A percentile compares a stretch with the other conserved stretches of the same genome.
Conservation (phyloP, 768 basidiomycete genomes). For the Lentinula boryana region DNA sequence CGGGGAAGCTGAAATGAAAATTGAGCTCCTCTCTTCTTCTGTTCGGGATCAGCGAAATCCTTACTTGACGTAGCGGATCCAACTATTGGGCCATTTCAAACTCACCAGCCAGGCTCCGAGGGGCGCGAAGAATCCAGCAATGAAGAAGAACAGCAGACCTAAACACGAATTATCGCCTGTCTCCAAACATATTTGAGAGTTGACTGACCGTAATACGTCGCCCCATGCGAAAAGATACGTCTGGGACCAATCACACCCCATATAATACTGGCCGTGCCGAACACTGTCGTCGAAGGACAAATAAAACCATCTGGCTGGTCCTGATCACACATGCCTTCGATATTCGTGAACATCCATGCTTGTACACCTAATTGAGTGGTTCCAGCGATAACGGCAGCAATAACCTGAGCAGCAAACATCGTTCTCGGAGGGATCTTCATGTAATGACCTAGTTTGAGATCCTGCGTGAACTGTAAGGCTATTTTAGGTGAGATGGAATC, state of each 20-base stretch:
- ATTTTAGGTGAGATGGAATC: not conserved
- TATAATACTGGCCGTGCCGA: slow-evolving; percentile 74
- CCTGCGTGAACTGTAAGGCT: slow-evolving; percentile 44
- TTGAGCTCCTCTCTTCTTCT: not conserved
- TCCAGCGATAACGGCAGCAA: slow-evolving; percentile 63
- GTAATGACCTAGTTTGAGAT: slow-evolving; percentile 78
- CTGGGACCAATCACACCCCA: slow-evolving; percentile 81
- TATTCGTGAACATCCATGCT: slow-evolving; percentile 59
- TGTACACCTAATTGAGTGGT: slow-evolving; percentile 75
- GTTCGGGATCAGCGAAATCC: slow-evolving; percentile 13
- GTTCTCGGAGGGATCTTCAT: slow-evolving; percentile 70
- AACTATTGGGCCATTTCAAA: slow-evolving; percentile 57
- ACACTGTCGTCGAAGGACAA: slow-evolving; percentile 65
- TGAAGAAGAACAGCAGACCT: slow-evolving; percentile 72
- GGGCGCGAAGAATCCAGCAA: slow-evolving; percentile 63
- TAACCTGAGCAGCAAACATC: slow-evolving; percentile 69
- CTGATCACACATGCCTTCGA: slow-evolving; percentile 50
- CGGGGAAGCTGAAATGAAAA: slow-evolving; percentile 32
- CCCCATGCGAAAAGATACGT: slow-evolving; percentile 62
- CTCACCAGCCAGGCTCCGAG: slow-evolving; percentile 46
- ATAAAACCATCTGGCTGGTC: slow-evolving; percentile 59
- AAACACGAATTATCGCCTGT: slow-evolving; percentile 10
- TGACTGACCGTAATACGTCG: slow-evolving; percentile 44
- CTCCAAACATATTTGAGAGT: not conserved
- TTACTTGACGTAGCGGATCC: slow-evolving; percentile 58